A percentile compares a stretch with the other conserved stretches of the same genome.
Evolutionary conservation across 768 basidiomycete species (phyloP).

Genomic region (Rhodotorula kratochvilovae): DNA sequence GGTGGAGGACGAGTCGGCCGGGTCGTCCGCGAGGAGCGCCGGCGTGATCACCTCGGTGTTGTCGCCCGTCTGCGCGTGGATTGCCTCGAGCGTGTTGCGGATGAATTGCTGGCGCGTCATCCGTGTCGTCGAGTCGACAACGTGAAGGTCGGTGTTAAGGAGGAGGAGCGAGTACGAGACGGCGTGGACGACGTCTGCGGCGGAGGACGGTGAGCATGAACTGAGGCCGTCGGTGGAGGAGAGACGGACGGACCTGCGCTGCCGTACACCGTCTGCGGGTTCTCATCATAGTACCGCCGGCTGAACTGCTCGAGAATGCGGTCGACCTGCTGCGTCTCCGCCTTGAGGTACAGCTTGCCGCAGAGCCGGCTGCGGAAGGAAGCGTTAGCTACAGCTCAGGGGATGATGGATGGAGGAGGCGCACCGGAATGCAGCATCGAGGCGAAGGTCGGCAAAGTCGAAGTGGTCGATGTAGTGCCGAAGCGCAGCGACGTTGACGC

Average conservation of each 20-base stretch:
- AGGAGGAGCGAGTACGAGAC: constrained; percentile 87
- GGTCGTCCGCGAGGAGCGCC: not conserved
- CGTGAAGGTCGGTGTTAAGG: constrained; percentile 94
- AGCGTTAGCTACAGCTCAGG: not conserved
- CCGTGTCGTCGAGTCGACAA: constrained; percentile 77
- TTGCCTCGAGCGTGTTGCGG: constrained; percentile 79
- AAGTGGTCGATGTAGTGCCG: constrained; percentile 80
- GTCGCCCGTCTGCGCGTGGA: constrained; percentile 57
- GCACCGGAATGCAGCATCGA: constrained; percentile 87
- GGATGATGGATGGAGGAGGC: constrained; percentile 1
- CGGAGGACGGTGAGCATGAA: not conserved
- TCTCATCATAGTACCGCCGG: constrained; percentile 84
- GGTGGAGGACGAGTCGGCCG: not conserved
- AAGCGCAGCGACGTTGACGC: constrained; percentile 68
- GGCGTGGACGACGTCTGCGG: constrained; percentile 85
- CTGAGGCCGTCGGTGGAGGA: not conserved
- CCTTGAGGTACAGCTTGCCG: constrained; percentile 85
- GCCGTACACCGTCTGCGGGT: constrained; percentile 72
- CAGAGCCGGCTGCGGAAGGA: constrained; percentile 66
- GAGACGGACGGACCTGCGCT: constrained; percentile 63
- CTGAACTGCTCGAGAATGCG: constrained; percentile 91
- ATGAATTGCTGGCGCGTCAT: constrained; percentile 94
- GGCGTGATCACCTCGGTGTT: constrained; percentile 48
- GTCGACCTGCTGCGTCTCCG: constrained; percentile 96
- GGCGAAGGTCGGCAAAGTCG: constrained; percentile 72